phyloP scores from a whole-genome alignment of 2,329 filamentous ascomycete species.

The Phyllosticta citribraziliensis region DNA sequence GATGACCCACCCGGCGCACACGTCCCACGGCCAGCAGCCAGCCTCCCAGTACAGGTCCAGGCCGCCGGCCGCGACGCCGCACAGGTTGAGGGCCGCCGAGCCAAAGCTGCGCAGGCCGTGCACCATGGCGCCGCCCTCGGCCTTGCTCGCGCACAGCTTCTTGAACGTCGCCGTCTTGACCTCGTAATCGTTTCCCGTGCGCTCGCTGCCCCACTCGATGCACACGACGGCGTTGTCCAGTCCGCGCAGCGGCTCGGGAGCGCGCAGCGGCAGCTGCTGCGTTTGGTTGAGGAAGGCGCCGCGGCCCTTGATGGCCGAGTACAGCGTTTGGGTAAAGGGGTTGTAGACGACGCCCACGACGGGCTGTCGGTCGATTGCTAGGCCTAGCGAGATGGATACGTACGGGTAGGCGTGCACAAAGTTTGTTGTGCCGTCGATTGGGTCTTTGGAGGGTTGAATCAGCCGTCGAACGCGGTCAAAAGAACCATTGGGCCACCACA shows the following conservation, averaged over 20 bases:
- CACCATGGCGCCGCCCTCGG: slow-evolving; percentile 63
- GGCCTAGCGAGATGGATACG: slow-evolving; percentile 67
- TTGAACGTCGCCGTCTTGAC: slow-evolving; percentile 59
- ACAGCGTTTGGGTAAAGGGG: slow-evolving; percentile 61
- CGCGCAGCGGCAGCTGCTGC: slow-evolving; percentile 37
- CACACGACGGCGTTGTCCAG: slow-evolving; percentile 57
- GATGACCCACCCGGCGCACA: slow-evolving; percentile 72
- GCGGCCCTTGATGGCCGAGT: slow-evolving; percentile 56
- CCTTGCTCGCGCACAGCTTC: slow-evolving; percentile 40
- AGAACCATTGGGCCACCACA: neutral
- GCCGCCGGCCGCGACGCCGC: slow-evolving; percentile 59
- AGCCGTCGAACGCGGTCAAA: neutral
- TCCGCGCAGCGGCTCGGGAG: slow-evolving; percentile 44
- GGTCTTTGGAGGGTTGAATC: slow-evolving; percentile 52
- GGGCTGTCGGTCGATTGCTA: slow-evolving; percentile 50
- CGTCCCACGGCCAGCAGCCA: slow-evolving; percentile 79
- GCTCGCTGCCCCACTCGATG: slow-evolving; percentile 63
- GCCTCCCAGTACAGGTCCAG: slow-evolving; percentile 74
- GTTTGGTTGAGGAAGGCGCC: slow-evolving; percentile 46
- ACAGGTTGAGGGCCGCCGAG: slow-evolving; percentile 66
- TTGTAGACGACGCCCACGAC: slow-evolving; percentile 71
- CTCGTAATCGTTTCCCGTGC: slow-evolving; percentile 60
- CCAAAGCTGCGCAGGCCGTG: slow-evolving; percentile 63
- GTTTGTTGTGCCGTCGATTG: slow-evolving; percentile 75
- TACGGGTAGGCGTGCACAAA: slow-evolving; percentile 68